phyloP scores from a whole-genome alignment of 2,329 filamentous ascomycete species.

The Zymoseptoria crescenta region DNA sequence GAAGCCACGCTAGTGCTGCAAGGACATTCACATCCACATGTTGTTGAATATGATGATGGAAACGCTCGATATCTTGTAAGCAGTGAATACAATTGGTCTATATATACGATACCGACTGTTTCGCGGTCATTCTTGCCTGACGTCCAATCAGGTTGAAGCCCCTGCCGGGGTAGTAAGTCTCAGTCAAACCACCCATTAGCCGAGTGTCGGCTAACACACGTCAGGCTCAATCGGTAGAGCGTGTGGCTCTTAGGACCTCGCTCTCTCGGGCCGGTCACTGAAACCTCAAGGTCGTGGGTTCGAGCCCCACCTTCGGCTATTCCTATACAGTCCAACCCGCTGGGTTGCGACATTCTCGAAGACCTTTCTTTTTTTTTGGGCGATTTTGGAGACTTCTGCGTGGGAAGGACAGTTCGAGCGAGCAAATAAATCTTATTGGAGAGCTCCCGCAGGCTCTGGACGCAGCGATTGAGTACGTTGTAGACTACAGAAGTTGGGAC shows the following conservation, averaged over 20 bases:
- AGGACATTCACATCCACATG: no score
- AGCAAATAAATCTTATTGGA: no score
- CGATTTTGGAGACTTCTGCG: no score
- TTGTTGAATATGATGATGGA: no score
- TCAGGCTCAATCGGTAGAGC: slow-evolving; percentile 7
- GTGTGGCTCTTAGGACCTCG: slow-evolving; percentile 19
- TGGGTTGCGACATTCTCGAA: background rate
- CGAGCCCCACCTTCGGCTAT: slow-evolving; percentile 22
- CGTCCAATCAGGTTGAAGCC: background rate
- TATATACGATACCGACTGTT: no score
- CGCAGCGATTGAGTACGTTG: no score
- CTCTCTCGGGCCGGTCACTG: background rate
- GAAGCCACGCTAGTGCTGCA: no score
- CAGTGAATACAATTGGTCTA: no score
- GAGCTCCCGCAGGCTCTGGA: no score
- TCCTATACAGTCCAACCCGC: slow-evolving; percentile 10
- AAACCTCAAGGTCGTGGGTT: slow-evolving; percentile 21
- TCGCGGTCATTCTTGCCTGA: background rate
- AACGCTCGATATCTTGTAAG: no score
- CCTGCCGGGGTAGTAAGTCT: background rate
- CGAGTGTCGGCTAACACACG: background rate
- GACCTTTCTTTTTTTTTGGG: background rate
- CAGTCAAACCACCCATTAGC: background rate
- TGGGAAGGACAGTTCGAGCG: no score
- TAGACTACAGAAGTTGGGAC: no score